A percentile compares a stretch with the other conserved stretches of the same genome.
phyloP scores from a whole-genome alignment of 129 eudicot species.

The Solidago caesia region DNA sequence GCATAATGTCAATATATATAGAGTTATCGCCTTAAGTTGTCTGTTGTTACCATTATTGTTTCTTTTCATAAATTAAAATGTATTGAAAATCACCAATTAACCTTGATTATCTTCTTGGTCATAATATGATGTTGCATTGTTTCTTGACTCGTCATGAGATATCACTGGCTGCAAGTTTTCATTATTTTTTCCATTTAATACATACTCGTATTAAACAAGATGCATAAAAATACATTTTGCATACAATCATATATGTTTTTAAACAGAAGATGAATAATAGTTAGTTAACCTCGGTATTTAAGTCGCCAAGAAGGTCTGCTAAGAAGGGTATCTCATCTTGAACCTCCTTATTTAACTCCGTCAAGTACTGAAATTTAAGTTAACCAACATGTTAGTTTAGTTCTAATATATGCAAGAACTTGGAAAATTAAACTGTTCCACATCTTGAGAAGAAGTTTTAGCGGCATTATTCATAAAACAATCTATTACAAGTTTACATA shows the following conservation, averaged over 20 bases:
- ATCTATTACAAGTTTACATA: no score
- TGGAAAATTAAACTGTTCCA: no score
- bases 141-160: constrained; percentile 36
- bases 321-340: constrained; percentile 65
- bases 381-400: no score
- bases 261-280: background rate
- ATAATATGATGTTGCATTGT: constrained; percentile 33
- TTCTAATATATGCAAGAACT: no score
- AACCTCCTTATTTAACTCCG: constrained; percentile 64
- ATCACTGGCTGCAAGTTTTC: constrained; percentile 42
- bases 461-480: no score
- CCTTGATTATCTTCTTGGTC: constrained; percentile 34
- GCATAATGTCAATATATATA: background rate
- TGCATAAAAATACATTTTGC: no score
- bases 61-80: background rate
- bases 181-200: constrained; percentile 10
- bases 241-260: background rate
- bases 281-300: constrained; percentile 56
- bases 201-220: background rate
- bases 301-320: constrained; percentile 52
- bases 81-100: constrained; percentile 34
- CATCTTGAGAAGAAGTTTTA: no score
- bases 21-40: background rate
- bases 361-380: constrained; percentile 49
- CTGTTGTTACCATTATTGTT: background rate